These are phyloP conservation scores for Sphagnum tenellum DNA, from an alignment of 225 moss, liverwort and hornwort genomes.

Conservation along the genomic window DNA sequence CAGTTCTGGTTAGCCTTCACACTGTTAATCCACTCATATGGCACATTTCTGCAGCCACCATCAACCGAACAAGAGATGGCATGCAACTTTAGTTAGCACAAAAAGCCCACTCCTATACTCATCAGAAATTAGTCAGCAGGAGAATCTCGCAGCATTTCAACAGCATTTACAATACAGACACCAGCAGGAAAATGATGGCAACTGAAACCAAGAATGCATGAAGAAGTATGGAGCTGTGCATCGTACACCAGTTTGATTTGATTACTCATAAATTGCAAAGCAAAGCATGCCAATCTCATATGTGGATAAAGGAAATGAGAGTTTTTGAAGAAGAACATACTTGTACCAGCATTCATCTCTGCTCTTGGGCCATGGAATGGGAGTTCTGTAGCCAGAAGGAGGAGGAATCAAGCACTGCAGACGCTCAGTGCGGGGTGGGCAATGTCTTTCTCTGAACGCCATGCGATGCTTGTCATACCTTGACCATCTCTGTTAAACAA, in stretches of 20 bases:
- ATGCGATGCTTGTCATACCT: slow-evolving; percentile 78
- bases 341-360: slow-evolving; percentile 90
- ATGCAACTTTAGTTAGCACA: too few relatives aligned
- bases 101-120: too few relatives aligned
- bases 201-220: too few relatives aligned
- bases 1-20: slow-evolving; percentile 95
- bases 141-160: too few relatives aligned
- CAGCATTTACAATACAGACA: too few relatives aligned
- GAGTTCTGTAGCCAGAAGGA: slow-evolving; percentile 65
- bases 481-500: slow-evolving; percentile 55
- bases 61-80: too few relatives aligned
- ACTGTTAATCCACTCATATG: slow-evolving; percentile 89
- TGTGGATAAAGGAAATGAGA: neutral
- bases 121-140: too few relatives aligned
- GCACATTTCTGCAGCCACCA: slow-evolving; percentile 60
- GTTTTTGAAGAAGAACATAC: slow-evolving; percentile 22
- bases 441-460: slow-evolving; percentile 85
- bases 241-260: too few relatives aligned
- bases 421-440: slow-evolving; percentile 59
- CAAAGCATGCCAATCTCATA: too few relatives aligned
- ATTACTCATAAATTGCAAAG: too few relatives aligned
- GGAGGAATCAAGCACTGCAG: slow-evolving; percentile 70
- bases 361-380: slow-evolving; percentile 85
- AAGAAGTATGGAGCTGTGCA: too few relatives aligned
- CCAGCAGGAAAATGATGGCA: too few relatives aligned